phyloP scores from a whole-genome alignment of 2,329 filamentous ascomycete species.

The Fusarium algeriense region DNA sequence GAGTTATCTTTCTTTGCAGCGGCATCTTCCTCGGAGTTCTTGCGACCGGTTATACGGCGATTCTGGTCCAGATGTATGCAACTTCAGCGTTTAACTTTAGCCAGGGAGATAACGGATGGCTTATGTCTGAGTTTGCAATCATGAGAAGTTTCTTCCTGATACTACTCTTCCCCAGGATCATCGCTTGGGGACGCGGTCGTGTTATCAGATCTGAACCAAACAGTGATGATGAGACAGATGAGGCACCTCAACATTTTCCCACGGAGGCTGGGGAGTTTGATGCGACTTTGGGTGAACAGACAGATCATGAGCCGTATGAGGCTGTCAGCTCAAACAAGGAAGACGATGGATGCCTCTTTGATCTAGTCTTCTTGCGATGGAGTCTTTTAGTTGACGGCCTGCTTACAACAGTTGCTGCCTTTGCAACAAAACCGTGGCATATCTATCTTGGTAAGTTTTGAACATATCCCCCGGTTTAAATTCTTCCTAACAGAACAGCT shows the following conservation, averaged over 20 bases:
- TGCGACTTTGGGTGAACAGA: conserved; percentile 54
- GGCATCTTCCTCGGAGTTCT: conserved; percentile 77
- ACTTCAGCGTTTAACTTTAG: conserved; percentile 67
- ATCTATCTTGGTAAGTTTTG: conserved; percentile 68
- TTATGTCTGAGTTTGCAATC: conserved; percentile 68
- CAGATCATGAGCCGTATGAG: conserved; percentile 60
- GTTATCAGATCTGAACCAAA: background rate
- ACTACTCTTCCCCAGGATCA: conserved; percentile 65
- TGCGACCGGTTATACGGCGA: conserved; percentile 69
- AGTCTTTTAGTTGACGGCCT: conserved; percentile 74
- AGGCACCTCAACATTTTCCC: conserved; percentile 45
- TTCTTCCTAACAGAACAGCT: conserved; percentile 51
- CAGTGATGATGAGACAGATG: conserved; percentile 21
- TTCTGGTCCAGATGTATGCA: conserved; percentile 59
- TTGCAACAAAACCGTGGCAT: conserved; percentile 74
- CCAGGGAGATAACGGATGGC: conserved; percentile 67
- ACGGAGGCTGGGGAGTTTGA: conserved; percentile 58
- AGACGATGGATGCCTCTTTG: conserved; percentile 68
- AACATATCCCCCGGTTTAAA: fast-evolving
- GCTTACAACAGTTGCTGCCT: conserved; percentile 72
- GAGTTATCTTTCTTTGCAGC: conserved; percentile 71
- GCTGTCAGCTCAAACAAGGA: conserved; percentile 50
- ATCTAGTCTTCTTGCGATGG: conserved; percentile 75
- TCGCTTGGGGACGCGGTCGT: conserved; percentile 57
- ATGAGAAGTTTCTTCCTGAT: conserved; percentile 68